A percentile compares a stretch with the other conserved stretches of the same genome.
Conservation (phyloP, 106 monocot species). For the Amphibolis antarctica region DNA sequence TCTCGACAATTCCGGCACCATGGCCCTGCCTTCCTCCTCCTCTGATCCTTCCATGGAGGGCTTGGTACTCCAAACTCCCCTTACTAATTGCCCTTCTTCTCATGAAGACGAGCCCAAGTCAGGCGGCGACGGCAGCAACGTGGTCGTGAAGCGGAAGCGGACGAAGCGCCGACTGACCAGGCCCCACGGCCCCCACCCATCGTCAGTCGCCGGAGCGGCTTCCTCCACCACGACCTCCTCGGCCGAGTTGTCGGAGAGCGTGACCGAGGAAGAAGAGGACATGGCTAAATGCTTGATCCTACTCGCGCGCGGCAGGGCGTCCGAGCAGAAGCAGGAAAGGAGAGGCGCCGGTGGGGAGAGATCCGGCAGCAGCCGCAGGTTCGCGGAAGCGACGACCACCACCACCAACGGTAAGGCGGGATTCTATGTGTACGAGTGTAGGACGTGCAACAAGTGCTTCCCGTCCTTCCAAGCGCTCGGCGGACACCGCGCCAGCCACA, state of each 20-base stretch:
- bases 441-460: slow-evolving; percentile 57
- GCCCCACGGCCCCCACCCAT: slow-evolving; percentile 3
- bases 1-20: background rate
- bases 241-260: background rate
- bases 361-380: slow-evolving; percentile 24
- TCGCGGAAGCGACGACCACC: slow-evolving; percentile 24
- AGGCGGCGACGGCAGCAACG: background rate
- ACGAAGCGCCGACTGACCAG: too few relatives aligned
- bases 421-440: slow-evolving; percentile 46
- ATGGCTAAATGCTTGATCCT: slow-evolving; percentile 75
- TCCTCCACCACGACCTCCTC: slow-evolving; percentile 23
- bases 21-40: background rate
- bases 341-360: slow-evolving; percentile 1
- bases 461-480: slow-evolving; percentile 76
- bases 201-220: background rate
- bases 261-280: slow-evolving; percentile 57
- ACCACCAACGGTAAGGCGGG: slow-evolving; percentile 10
- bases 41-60: slow-evolving; percentile 5
- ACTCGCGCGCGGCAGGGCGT: slow-evolving; percentile 35
- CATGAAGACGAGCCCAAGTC: background rate
- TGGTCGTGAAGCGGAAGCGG: slow-evolving; percentile 40
- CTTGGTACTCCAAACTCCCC: background rate
- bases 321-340: background rate
- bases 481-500: slow-evolving; percentile 56
- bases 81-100: too few relatives aligned